Conservation (phyloP, 2,329 filamentous ascomycete species). For the Cercospora beticola region DNA sequence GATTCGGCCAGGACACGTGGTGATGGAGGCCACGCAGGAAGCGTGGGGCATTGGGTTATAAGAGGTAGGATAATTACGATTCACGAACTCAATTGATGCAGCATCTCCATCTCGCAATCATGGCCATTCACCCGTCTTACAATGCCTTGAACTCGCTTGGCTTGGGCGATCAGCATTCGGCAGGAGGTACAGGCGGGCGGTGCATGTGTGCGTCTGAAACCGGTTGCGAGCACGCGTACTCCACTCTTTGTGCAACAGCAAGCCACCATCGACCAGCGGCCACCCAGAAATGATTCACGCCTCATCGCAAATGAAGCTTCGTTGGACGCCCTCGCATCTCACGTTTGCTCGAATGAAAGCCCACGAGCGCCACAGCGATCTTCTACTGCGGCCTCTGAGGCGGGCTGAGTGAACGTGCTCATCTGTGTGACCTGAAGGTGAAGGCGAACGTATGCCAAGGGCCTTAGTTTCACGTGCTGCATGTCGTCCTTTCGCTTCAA, state of each 20-base stretch:
- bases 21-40: neutral
- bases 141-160: neutral
- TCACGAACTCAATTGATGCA: neutral
- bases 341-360: neutral
- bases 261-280: slow-evolving; percentile 5
- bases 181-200: neutral
- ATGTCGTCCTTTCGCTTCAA: slow-evolving; percentile 3
- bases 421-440: neutral
- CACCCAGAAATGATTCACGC: neutral
- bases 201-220: slow-evolving; percentile 4
- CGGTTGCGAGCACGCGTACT: slow-evolving; percentile 11
- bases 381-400: neutral
- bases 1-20: neutral
- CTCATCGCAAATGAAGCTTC: neutral
- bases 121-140: neutral
- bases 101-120: neutral
- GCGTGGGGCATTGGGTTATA: neutral
- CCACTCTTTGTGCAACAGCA: slow-evolving; percentile 11
- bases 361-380: neutral
- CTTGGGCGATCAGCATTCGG: neutral
- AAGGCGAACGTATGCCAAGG: neutral
- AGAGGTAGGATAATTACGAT: neutral
- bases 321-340: neutral
- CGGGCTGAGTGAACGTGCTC: neutral
- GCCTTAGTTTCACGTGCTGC: slow-evolving; percentile 14